Percentiles rank a stretch among this genome's conserved stretches.
phyloP scores from a whole-genome alignment of 805 yeast genomes.

The Lipomyces chichibuensis region DNA sequence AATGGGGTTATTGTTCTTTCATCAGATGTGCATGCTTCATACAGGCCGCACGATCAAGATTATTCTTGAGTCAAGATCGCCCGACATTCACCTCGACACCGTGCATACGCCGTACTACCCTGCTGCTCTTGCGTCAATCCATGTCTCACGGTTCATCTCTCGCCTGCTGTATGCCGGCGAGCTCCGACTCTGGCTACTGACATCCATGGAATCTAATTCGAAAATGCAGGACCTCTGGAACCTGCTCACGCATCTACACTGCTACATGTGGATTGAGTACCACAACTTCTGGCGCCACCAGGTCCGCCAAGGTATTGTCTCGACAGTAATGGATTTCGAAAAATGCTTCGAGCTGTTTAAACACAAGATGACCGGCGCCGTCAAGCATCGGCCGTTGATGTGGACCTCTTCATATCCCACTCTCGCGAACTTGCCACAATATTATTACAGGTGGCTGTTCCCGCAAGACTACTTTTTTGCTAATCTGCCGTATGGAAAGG shows the following conservation, averaged over 20 bases:
- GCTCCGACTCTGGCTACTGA: conserved; percentile 31
- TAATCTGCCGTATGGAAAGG: conserved; percentile 18
- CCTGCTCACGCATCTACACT: conserved; percentile 22
- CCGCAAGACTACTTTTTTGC: conserved; percentile 7
- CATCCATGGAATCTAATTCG: conserved; percentile 6
- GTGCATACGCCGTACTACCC: conserved; percentile 36
- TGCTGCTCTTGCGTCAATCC: conserved; percentile 38
- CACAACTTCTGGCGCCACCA: conserved; percentile 34
- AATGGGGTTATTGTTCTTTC: conserved; percentile 30
- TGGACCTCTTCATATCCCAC: conserved; percentile 12
- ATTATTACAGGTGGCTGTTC: neutral
- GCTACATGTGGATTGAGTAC: conserved; percentile 28
- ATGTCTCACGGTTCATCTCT: conserved; percentile 29
- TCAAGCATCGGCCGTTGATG: conserved; percentile 16
- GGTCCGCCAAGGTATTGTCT: conserved; percentile 23
- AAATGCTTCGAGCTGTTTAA: conserved; percentile 30
- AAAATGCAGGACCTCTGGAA: conserved; percentile 15
- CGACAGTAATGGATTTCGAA: conserved; percentile 38
- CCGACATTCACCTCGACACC: conserved; percentile 28
- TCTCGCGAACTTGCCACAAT: neutral
- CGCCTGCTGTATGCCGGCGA: conserved; percentile 13
- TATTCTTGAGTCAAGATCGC: conserved; percentile 23
- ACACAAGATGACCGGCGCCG: neutral
- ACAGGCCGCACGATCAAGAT: conserved; percentile 18
- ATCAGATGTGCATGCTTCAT: conserved; percentile 13